phyloP scores from a whole-genome alignment of 2,329 filamentous ascomycete species.

The Calonectria pauciramosa region DNA sequence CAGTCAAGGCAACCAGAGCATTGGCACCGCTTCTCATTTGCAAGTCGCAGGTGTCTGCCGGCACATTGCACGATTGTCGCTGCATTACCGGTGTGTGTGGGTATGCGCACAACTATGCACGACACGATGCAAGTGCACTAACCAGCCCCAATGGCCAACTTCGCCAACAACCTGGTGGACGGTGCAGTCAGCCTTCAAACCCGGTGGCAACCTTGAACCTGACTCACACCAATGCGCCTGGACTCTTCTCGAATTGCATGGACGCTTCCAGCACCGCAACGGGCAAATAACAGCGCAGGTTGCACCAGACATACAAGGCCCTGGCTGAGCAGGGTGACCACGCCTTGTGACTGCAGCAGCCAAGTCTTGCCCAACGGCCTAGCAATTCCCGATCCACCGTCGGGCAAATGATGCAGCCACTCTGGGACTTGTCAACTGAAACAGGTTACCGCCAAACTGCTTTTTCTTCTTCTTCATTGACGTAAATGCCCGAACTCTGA shows the following conservation, averaged over 20 bases:
- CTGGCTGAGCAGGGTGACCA: neutral
- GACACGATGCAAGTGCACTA: neutral
- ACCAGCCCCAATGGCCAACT: neutral
- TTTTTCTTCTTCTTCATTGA: neutral
- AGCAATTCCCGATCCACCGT: conserved; percentile 12
- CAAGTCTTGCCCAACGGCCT: conserved; percentile 7
- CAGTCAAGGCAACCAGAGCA: neutral
- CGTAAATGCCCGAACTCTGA: conserved; percentile 1
- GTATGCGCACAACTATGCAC: neutral
- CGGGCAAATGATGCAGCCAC: conserved; percentile 22
- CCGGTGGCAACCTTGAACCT: conserved; percentile 17
- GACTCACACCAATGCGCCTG: conserved; percentile 14
- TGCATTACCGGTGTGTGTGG: conserved; percentile 2
- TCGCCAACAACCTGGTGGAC: neutral
- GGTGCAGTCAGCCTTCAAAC: conserved; percentile 13
- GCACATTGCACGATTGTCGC: neutral
- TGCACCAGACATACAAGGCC: neutral
- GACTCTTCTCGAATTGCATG: neutral
- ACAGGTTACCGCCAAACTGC: neutral
- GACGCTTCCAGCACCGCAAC: conserved; percentile 17
- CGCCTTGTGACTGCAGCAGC: conserved; percentile 9
- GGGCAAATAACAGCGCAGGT: neutral
- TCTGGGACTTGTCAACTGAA: conserved; percentile 1
- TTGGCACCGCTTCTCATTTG: neutral
- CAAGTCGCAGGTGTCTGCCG: conserved; percentile 1